Evolutionary conservation across 441 rosid species (phyloP), one percentile per base, ranked within the genome.

Genomic region (Viola pubescens): DNA sequence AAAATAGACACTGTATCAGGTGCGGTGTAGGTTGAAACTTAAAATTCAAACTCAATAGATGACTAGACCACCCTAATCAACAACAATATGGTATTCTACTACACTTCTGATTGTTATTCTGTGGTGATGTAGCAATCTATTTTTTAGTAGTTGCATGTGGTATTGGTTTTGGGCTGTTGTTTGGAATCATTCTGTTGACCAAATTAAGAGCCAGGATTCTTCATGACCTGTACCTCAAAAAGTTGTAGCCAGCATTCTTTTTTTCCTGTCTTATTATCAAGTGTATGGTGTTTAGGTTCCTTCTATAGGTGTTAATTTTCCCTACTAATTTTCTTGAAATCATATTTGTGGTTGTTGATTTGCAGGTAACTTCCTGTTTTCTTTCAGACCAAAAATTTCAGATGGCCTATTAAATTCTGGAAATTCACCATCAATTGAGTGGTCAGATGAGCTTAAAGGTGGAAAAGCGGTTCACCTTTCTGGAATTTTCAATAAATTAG

Each of bases 381-480:
- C 99, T 58, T 88, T 94, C 77, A 81, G 96, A 81, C 99, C 99
- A 57, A 79, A 83, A 73, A 68, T 84, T 47, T 58, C 81, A 68
- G 80, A 78, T 60, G 74, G 58, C 58, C 60, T 70, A 57, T 65
- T 62, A 51, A 73, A 66, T 67, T 68, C 73, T 62, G 69, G 58
- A 67, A 73, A 73, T 62, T 59, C 78, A 46, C 75, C 82, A 65
- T 81, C 82, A 59, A 84, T 79, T 55, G 94, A 78, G 69, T 94
- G 96, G 97, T 90, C 99, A 55, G 90, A 85, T 58, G 91, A 90
- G 67, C 83, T 94, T 60, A 79, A 78, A 81, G 97, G 96, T 57
- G 97, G 88, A 68, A 94, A 89, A 79, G 97, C 96, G 37, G 88
- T 86, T 73, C 82, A 73, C 66, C 82, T 94, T 42, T 80, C 91